Evolutionary conservation across 257 asterid species (phyloP).

Genomic region (Misopates orontium): DNA sequence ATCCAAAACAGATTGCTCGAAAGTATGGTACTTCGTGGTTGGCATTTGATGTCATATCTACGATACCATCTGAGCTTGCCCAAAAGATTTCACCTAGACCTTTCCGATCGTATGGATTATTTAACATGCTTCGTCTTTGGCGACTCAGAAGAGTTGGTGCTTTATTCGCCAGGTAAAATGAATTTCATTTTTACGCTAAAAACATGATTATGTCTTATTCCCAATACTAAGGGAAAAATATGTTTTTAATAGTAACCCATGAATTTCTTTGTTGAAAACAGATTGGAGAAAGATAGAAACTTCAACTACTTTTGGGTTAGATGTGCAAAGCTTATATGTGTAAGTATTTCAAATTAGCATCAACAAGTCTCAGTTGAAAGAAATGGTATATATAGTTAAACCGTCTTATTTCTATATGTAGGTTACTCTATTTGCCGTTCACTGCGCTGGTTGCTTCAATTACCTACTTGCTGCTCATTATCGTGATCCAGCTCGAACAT

Average conservation of each 20-base stretch:
- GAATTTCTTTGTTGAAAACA: slow-evolving; percentile 23
- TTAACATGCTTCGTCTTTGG: slow-evolving; percentile 66
- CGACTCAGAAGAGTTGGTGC: slow-evolving; percentile 61
- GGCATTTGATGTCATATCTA: slow-evolving; percentile 50
- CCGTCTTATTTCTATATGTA: slow-evolving; percentile 8
- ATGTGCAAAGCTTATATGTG: slow-evolving; percentile 59
- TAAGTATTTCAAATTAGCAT: slow-evolving; percentile 28
- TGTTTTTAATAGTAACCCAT: neutral
- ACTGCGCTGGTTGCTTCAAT: slow-evolving; percentile 81
- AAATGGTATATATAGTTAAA: neutral
- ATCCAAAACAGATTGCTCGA: slow-evolving; percentile 44
- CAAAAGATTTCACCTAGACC: slow-evolving; percentile 36
- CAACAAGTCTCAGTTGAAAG: neutral
- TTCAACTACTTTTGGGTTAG: slow-evolving; percentile 68
- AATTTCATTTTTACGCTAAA: neutral
- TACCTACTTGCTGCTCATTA: slow-evolving; percentile 61
- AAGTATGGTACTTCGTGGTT: slow-evolving; percentile 54
- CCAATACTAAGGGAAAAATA: neutral
- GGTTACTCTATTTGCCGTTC: slow-evolving; percentile 72
- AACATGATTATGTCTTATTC: neutral
- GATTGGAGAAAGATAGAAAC: slow-evolving; percentile 62
- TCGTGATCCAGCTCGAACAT: slow-evolving; percentile 35
- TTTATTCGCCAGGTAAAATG: slow-evolving; percentile 53
- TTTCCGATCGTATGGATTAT: slow-evolving; percentile 41
- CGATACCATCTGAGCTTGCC: slow-evolving; percentile 61